These are phyloP conservation scores for Pythium volutum DNA, from an alignment of 352 stramenopile genomes.

Conservation along the genomic window DNA sequence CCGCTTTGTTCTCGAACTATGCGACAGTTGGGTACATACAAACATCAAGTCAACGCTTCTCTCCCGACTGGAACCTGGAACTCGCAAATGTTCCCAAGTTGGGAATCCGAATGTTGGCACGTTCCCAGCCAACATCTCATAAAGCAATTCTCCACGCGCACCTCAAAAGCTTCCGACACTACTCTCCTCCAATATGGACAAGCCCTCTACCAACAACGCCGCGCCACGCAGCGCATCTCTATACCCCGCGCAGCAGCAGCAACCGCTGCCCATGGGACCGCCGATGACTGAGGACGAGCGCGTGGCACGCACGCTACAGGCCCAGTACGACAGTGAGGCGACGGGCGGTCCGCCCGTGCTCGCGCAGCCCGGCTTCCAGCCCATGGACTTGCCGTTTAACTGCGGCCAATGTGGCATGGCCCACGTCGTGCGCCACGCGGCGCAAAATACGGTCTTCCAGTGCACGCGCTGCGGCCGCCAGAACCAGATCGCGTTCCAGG, in stretches of 20 bases:
- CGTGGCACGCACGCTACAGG: conserved; percentile 52
- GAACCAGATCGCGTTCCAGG: conserved; percentile 62
- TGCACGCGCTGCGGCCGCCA: conserved; percentile 51
- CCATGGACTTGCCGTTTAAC: conserved; percentile 41
- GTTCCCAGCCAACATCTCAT: neutral
- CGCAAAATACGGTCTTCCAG: conserved; percentile 50
- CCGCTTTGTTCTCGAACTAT: neutral
- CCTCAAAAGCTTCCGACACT: neutral
- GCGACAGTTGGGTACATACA: conserved; percentile 8
- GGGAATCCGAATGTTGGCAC: neutral
- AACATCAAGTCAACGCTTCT: conserved; percentile 1
- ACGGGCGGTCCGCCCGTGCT: conserved; percentile 26
- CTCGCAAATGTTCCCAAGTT: neutral
- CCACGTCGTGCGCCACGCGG: conserved; percentile 60
- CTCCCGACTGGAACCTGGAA: conserved; percentile 19
- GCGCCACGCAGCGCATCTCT: conserved; percentile 13
- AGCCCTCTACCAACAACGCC: conserved; percentile 5
- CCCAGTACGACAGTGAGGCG: conserved; percentile 38
- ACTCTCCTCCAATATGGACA: conserved; percentile 6
- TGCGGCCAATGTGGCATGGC: conserved; percentile 61
- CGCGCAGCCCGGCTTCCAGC: conserved; percentile 37
- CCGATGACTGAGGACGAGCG: conserved; percentile 43
- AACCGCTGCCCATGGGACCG: neutral
- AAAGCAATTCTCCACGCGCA: neutral
- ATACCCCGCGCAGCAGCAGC: conserved; percentile 22